Evolutionary conservation across 331 rosid species (phyloP).

Genomic region (Quercus lobata): DNA sequence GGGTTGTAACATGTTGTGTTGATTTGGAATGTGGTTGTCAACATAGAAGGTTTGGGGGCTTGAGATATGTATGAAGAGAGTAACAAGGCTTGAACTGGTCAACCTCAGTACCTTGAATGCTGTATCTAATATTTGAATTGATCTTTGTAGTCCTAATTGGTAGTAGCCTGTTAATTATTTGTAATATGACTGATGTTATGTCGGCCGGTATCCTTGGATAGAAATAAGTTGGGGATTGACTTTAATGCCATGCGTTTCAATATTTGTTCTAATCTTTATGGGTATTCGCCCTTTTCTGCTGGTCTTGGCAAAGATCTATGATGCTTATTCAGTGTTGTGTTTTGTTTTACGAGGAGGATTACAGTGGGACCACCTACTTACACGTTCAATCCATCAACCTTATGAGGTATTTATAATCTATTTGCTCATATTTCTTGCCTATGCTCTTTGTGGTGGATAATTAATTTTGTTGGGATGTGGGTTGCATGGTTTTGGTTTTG

Average conservation of each 20-base stretch:
- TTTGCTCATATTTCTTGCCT: background rate
- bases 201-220: background rate
- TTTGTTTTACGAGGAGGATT: constrained; percentile 9
- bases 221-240: background rate
- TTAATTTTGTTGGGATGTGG: constrained; percentile 2
- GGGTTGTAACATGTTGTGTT: background rate
- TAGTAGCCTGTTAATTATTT: background rate
- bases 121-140: background rate
- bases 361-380: constrained; percentile 9
- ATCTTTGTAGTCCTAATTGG: background rate
- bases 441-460: background rate
- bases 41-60: background rate
- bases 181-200: background rate
- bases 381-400: constrained; percentile 7
- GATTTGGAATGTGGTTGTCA: background rate
- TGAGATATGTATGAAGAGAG: background rate
- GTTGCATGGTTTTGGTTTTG: constrained; percentile 1
- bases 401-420: constrained; percentile 1
- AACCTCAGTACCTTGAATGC: background rate
- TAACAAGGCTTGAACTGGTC: background rate
- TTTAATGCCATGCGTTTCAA: background rate
- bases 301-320: background rate
- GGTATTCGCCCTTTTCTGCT: background rate
- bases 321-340: background rate
- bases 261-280: background rate